These are phyloP conservation scores for Osmanthus fragrans DNA, from an alignment of 257 asterid species.

Conservation along the genomic window DNA sequence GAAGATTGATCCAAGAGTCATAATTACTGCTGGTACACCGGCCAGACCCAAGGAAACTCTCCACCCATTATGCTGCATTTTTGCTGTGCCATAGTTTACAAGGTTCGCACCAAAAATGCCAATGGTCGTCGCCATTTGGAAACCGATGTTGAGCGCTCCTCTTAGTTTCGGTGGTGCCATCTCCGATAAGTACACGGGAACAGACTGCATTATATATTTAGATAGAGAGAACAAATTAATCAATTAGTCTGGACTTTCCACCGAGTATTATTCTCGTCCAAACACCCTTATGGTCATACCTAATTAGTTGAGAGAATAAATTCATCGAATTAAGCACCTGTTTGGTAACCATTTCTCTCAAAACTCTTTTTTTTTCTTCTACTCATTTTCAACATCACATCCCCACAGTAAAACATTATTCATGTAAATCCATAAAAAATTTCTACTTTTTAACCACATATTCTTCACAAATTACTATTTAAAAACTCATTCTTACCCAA, in stretches of 20 bases:
- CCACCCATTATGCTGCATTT: conserved; percentile 49
- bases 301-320: neutral
- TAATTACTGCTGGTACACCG: conserved; percentile 49
- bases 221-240: too few relatives aligned
- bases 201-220: conserved; percentile 22
- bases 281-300: neutral
- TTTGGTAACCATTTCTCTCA: too few relatives aligned
- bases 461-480: too few relatives aligned
- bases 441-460: too few relatives aligned
- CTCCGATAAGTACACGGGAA: conserved; percentile 44
- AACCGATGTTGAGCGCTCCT: conserved; percentile 48
- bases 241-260: neutral
- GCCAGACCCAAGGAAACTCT: conserved; percentile 56
- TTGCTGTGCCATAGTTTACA: conserved; percentile 34
- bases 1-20: conserved; percentile 47
- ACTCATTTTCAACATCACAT: too few relatives aligned
- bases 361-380: too few relatives aligned
- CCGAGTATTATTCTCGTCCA: neutral
- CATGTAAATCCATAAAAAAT: too few relatives aligned
- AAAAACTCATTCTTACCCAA: too few relatives aligned
- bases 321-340: neutral
- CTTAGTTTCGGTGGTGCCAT: conserved; percentile 45
- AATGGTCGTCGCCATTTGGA: conserved; percentile 41
- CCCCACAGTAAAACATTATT: too few relatives aligned
- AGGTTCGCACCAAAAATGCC: conserved; percentile 42